phyloP scores from a whole-genome alignment of 2,329 filamentous ascomycete genomes.

The Trichophyton verrucosum region DNA sequence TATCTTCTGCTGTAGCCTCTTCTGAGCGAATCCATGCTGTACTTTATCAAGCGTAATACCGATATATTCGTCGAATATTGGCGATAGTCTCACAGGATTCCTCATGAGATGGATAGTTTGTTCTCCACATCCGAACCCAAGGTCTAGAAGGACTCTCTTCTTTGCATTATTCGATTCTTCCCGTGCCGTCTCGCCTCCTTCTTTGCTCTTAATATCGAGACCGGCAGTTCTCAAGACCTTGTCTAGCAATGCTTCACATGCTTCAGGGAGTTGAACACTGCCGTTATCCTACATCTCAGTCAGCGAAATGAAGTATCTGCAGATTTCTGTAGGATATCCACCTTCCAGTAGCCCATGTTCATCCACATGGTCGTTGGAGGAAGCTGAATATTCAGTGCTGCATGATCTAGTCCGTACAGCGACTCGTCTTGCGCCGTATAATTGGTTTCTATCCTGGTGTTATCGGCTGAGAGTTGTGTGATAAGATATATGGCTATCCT shows the following conservation, averaged over 20 bases:
- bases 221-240: constrained; percentile 37
- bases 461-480: not conserved
- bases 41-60: constrained; percentile 41
- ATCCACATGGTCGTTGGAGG: constrained; percentile 47
- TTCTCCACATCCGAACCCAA: constrained; percentile 50
- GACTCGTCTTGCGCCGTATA: not conserved
- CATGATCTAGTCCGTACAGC: constrained; percentile 44
- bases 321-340: constrained; percentile 10
- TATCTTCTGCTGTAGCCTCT: constrained; percentile 4
- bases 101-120: constrained; percentile 39
- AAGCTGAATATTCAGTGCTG: constrained; percentile 41
- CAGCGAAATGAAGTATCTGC: not conserved
- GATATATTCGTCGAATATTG: constrained; percentile 29
- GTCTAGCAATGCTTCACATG: constrained; percentile 39
- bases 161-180: not conserved
- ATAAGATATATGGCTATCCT: not conserved
- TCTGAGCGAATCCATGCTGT: constrained; percentile 31
- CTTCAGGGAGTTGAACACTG: constrained; percentile 29
- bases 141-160: constrained; percentile 32
- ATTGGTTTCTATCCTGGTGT: not conserved
- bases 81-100: constrained; percentile 2
- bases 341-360: constrained; percentile 51
- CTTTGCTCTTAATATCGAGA: constrained; percentile 20
- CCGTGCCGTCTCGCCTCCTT: not conserved
- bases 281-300: not conserved